These are phyloP conservation scores for Claviceps spartinae DNA, from an alignment of 2,329 filamentous ascomycete species.

Conservation along the genomic window DNA sequence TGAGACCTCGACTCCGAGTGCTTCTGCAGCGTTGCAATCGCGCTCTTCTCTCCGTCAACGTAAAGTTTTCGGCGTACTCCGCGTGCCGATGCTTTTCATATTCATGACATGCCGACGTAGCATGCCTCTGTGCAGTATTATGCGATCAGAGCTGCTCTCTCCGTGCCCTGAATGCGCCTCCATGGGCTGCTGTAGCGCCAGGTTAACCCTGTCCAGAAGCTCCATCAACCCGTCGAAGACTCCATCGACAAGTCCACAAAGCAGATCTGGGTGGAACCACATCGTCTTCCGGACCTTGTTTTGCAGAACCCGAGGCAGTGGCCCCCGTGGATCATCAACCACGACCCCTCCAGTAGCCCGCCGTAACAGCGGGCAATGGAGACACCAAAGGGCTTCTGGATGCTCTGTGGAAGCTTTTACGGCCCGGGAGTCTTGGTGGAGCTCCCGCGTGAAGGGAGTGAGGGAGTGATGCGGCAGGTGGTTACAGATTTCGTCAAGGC, in stretches of 20 bases:
- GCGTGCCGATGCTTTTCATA: not conserved
- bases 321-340: conserved; percentile 3
- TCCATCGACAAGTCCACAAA: conserved; percentile 9
- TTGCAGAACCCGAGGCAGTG: conserved; percentile 5
- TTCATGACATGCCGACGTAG: not conserved
- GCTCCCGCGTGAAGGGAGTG: conserved; percentile 5
- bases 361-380: conserved; percentile 7
- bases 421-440: conserved; percentile 10
- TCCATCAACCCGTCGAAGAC: conserved; percentile 4
- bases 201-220: conserved; percentile 3
- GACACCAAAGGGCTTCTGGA: conserved; percentile 12
- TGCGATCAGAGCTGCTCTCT: not conserved
- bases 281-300: conserved; percentile 8
- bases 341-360: conserved; percentile 7
- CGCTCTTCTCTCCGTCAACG: conserved; percentile 5
- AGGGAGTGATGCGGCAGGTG: conserved; percentile 1
- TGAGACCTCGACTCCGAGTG: not conserved
- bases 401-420: conserved; percentile 12
- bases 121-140: not conserved
- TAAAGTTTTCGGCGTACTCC: not conserved
- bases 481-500: conserved; percentile 8
- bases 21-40: not conserved
- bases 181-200: not conserved
- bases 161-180: not conserved
- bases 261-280: conserved; percentile 13